These are phyloP conservation scores for Auricularia sp. DNA, from an alignment of 768 basidiomycete species.

Conservation along the genomic window DNA sequence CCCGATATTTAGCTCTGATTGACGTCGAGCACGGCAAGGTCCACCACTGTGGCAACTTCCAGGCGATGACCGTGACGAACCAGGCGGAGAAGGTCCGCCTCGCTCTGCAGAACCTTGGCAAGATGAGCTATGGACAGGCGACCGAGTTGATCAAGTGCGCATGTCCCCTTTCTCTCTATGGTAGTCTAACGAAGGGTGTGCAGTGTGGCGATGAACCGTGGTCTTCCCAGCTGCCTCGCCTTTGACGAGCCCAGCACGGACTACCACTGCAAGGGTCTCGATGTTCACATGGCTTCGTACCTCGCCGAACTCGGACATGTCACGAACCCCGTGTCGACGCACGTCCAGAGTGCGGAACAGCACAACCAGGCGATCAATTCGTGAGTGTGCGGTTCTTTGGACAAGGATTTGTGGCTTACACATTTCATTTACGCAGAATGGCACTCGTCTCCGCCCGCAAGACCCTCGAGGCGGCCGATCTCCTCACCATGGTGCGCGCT, in stretches of 20 bases:
- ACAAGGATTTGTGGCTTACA: background rate
- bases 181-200: too few relatives aligned
- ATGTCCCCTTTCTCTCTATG: too few relatives aligned
- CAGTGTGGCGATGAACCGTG: slow-evolving; percentile 15
- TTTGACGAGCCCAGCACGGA: slow-evolving; percentile 11
- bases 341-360: slow-evolving; percentile 21
- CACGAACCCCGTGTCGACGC: slow-evolving; percentile 18
- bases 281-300: slow-evolving; percentile 19
- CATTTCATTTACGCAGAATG: slow-evolving; percentile 5
- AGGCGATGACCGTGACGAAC: slow-evolving; percentile 15
- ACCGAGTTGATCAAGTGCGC: slow-evolving; percentile 18
- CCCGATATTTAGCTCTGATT: background rate
- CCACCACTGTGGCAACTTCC: slow-evolving; percentile 16
- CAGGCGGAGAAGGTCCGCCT: slow-evolving; percentile 19
- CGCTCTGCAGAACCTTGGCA: slow-evolving; percentile 17
- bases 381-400: background rate
- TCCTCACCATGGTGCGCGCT: slow-evolving; percentile 14
- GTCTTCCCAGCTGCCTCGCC: slow-evolving; percentile 16
- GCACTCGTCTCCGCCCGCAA: slow-evolving; percentile 20
- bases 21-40: background rate
- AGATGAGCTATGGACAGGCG: slow-evolving; percentile 16
- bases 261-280: slow-evolving; percentile 21
- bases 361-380: slow-evolving; percentile 22
- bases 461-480: slow-evolving; percentile 19
- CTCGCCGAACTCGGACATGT: slow-evolving; percentile 17